These are phyloP conservation scores for Raphanus hybrid DNA, from an alignment of 441 rosid genomes.

Conservation along the genomic window DNA sequence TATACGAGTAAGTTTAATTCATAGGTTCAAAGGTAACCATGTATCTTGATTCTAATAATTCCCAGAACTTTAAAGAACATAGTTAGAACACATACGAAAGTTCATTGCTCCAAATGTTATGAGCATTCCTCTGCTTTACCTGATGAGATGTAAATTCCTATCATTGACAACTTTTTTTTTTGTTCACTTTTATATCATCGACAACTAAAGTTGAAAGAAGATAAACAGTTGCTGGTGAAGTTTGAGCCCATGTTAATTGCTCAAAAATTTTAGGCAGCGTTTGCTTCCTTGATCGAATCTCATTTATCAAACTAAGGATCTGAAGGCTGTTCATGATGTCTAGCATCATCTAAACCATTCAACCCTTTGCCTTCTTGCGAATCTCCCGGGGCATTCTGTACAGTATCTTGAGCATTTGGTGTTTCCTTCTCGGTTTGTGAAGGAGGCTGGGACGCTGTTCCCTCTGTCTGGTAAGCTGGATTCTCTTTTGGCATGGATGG, in stretches of 20 bases:
- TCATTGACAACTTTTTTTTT: not conserved
- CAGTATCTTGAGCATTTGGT: slow-evolving; percentile 32
- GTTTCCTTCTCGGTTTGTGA: slow-evolving; percentile 45
- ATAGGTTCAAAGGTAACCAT: not conserved
- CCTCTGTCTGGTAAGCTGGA: slow-evolving; percentile 43
- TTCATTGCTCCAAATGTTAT: slow-evolving; percentile 3
- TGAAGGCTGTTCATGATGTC: slow-evolving; percentile 21
- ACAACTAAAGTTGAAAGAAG: slow-evolving; percentile 4
- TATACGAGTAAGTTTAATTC: not conserved
- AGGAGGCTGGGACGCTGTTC: slow-evolving; percentile 42
- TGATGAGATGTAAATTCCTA: not conserved
- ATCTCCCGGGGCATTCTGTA: slow-evolving; percentile 11
- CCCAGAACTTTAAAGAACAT: not conserved
- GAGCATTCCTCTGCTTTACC: slow-evolving; percentile 3
- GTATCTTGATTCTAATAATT: not conserved
- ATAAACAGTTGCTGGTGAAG: not conserved
- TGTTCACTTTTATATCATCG: not conserved
- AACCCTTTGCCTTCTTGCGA: slow-evolving; percentile 9
- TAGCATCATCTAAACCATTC: slow-evolving; percentile 5
- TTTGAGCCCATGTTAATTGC: not conserved
- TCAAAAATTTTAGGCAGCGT: not conserved
- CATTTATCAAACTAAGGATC: not conserved
- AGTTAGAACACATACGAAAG: not conserved
- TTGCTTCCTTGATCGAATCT: slow-evolving; percentile 8
- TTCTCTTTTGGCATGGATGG: slow-evolving; percentile 45